Evolutionary conservation across 768 basidiomycete species (phyloP), one percentile per base, ranked within the genome.

Genomic region (Leccinum uliginosum): DNA sequence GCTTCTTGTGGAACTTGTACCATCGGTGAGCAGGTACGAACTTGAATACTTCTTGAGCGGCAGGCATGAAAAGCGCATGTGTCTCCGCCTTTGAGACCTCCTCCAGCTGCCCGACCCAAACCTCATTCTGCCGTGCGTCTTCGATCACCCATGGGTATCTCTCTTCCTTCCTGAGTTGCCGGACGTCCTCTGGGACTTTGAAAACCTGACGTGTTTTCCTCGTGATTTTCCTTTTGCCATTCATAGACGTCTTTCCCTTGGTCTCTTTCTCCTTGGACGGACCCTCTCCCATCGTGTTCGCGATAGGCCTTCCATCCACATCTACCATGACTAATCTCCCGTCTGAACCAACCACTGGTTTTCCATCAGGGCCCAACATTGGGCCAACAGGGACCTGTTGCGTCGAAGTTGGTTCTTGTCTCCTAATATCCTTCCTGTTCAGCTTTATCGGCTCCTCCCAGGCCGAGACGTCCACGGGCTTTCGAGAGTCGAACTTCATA

Each of bases 61-160:
- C 84, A 32, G 89, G 88, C 84, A 92, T 89, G 72, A 94, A 88
- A 73, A 93, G 85, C 6, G 84, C 90, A 61, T 89, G 83, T 8
- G 85, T 87, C 64, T 83, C 83, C 24, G 82, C 78, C 73, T 83
- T 90, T 11, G 76, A 74, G 17, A 83, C 80, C 58, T 93, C 90
- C 71, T 93, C 91, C 75, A 94, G 78, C 69, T 86, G 82, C 7
- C 87, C 93, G 38, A 83, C 78, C 93, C 93, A 95, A 14, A 83
- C 70, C 73, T 94, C 90, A 55, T 78, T 75, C 51, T 83, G 79
- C 19, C 78, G 78, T 35, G 79, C 82, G 68, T 93, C 91, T 75
- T 95, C 93, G 75, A 94, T 83, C 38, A 95, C 87, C 93, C 93
- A 95, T 3, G 93, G 93, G 71, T 89, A 90, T 60, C 89, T 77